phyloP scores from a whole-genome alignment of 169 alveolate species.

The Toxoplasma gondii region DNA sequence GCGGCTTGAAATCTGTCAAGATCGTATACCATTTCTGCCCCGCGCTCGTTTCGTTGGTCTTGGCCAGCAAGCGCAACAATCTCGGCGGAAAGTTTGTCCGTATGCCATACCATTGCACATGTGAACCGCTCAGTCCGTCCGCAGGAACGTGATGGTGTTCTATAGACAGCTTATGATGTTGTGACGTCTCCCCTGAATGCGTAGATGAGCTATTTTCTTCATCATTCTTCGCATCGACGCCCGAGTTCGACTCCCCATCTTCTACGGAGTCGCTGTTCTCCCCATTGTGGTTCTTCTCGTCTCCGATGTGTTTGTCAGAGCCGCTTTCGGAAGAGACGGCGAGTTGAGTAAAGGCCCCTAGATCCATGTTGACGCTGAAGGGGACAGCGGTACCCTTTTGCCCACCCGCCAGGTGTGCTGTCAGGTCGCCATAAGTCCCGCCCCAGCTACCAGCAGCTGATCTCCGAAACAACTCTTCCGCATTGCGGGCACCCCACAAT shows the following conservation, averaged over 20 bases:
- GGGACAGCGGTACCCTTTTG: no score
- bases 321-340: neutral
- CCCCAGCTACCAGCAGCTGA: no score
- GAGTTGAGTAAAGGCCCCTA: no score
- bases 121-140: neutral
- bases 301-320: neutral
- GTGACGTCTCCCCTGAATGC: neutral
- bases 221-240: neutral
- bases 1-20: conserved; percentile 28
- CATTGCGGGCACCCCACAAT: no score
- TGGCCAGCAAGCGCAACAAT: neutral
- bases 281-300: neutral
- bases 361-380: no score
- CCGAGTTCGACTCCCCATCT: neutral
- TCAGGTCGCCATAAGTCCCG: no score
- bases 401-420: no score
- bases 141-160: neutral
- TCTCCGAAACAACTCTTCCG: no score
- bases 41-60: neutral
- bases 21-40: conserved; percentile 18
- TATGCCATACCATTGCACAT: conserved; percentile 16
- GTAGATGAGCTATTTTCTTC: neutral
- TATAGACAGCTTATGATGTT: neutral
- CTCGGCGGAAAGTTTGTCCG: conserved; percentile 21
- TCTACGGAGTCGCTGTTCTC: neutral